Evolutionary conservation across 129 eudicot genomes (phyloP).

Genomic region (Helichrysum umbraculigerum): DNA sequence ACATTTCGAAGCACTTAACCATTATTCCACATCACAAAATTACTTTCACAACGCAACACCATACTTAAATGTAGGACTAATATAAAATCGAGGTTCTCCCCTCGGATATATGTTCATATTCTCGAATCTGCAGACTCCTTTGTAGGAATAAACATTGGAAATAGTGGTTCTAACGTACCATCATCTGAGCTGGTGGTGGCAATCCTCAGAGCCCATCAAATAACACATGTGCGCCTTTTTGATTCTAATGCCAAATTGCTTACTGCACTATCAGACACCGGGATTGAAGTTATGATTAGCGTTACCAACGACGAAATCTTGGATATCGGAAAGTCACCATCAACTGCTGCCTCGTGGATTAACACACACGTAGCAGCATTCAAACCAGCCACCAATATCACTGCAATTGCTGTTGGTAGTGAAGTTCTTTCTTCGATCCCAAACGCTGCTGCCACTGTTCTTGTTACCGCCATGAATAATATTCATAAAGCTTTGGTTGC

Average conservation of each 20-base stretch:
- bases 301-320: constrained; percentile 58
- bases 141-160: constrained; percentile 62
- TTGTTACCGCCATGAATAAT: constrained; percentile 60
- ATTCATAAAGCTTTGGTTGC: constrained; percentile 76
- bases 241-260: constrained; percentile 58
- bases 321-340: constrained; percentile 53
- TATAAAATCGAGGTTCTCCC: neutral
- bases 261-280: constrained; percentile 58
- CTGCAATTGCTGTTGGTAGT: constrained; percentile 73
- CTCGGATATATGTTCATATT: constrained; percentile 9
- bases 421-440: constrained; percentile 55
- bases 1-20: too few relatives aligned
- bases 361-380: constrained; percentile 66
- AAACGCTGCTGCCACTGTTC: constrained; percentile 39
- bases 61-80: neutral
- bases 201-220: constrained; percentile 45
- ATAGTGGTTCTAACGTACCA: constrained; percentile 54
- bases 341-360: constrained; percentile 70
- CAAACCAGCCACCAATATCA: constrained; percentile 68
- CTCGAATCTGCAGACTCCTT: constrained; percentile 49
- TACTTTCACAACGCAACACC: neutral
- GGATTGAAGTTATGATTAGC: constrained; percentile 67
- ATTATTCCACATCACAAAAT: neutral
- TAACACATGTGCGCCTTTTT: constrained; percentile 73
- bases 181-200: constrained; percentile 51